Conservation (phyloP, 2,329 filamentous ascomycete species). For the Sporothrix mexicana region DNA sequence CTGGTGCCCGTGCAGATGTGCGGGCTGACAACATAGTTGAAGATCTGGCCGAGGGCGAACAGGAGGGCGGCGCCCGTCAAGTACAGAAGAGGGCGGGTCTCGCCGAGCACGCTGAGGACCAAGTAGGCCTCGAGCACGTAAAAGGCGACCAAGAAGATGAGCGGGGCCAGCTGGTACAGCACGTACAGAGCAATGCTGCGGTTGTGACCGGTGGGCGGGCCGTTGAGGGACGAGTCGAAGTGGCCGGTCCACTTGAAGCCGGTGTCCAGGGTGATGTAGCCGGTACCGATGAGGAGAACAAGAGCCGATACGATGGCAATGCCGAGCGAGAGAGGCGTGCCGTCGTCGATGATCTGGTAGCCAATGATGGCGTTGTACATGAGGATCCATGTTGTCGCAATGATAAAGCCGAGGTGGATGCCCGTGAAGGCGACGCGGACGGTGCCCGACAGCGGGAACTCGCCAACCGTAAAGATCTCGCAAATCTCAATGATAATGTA, state of each 20-base stretch:
- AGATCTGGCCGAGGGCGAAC: constrained; percentile 92
- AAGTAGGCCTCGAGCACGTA: constrained; percentile 83
- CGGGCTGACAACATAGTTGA: constrained; percentile 91
- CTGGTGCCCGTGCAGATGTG: constrained; percentile 84
- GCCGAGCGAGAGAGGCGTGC: constrained; percentile 80
- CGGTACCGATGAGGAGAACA: constrained; percentile 83
- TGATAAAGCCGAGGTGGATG: constrained; percentile 87
- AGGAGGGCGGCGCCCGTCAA: constrained; percentile 74
- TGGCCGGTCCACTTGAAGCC: constrained; percentile 83
- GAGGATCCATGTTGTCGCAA: constrained; percentile 86
- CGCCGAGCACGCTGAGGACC: constrained; percentile 84
- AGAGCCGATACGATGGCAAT: constrained; percentile 74
- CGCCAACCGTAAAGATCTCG: constrained; percentile 94
- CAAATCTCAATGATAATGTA: constrained; percentile 90
- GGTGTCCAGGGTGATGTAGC: constrained; percentile 94
- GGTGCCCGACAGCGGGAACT: constrained; percentile 74
- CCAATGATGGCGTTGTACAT: constrained; percentile 91
- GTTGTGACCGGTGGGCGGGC: constrained; percentile 62
- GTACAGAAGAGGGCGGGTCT: constrained; percentile 91
- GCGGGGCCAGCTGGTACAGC: constrained; percentile 85
- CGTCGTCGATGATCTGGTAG: constrained; percentile 92
- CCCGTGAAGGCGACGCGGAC: constrained; percentile 84
- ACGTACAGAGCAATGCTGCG: constrained; percentile 89
- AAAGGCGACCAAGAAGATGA: constrained; percentile 88
- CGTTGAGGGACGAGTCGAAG: constrained; percentile 66